Evolutionary conservation across 352 stramenopile genomes (phyloP).

Genomic region (Globisporangium apiculatum): DNA sequence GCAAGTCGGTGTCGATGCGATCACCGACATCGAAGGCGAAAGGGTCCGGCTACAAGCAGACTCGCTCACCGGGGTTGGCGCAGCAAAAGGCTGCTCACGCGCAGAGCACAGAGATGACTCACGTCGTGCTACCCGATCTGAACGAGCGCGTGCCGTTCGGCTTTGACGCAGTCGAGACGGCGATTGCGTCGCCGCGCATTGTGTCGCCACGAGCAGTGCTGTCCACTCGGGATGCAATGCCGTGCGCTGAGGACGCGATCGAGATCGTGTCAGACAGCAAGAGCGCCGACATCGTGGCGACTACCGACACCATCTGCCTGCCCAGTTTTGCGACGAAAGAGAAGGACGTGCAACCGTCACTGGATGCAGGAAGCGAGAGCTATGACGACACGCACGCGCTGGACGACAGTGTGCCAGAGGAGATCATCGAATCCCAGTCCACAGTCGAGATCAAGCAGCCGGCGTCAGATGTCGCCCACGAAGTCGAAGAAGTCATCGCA

Average conservation of each 20-base stretch:
- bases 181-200: background rate
- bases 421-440: constrained; percentile 2
- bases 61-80: background rate
- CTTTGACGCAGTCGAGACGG: constrained; percentile 13
- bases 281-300: no score
- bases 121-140: constrained; percentile 13
- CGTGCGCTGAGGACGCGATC: background rate
- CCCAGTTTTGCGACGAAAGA: no score
- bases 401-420: constrained; percentile 10
- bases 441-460: background rate
- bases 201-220: background rate
- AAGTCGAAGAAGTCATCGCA: constrained; percentile 9
- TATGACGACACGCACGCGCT: constrained; percentile 4
- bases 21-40: constrained; percentile 6
- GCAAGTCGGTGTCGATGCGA: constrained; percentile 4
- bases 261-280: no score
- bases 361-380: background rate
- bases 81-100: constrained; percentile 1
- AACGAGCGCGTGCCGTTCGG: constrained; percentile 18
- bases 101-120: background rate
- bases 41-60: constrained; percentile 10
- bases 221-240: no score
- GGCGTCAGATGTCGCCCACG: background rate
- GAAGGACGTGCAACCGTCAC: no score
- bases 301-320: no score